Base-by-base conservation (phyloP, 1,139 yeast species). In the Kodamaea anthophila region DNA sequence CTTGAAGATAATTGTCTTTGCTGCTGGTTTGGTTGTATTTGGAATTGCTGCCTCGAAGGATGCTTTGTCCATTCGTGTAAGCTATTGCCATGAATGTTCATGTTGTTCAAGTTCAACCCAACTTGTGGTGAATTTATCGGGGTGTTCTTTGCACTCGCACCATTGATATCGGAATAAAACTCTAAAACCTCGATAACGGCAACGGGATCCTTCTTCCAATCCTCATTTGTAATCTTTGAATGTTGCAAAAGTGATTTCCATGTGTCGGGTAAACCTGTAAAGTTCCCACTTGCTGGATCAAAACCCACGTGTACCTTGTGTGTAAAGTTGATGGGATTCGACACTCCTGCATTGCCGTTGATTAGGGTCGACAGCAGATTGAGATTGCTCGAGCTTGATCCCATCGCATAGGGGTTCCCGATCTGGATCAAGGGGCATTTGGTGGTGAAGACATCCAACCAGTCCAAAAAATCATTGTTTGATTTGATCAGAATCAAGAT, bases 181-280 rank as follows among this genome's bases (percentile, higher is more conserved):
- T 86, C 94, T 49, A 93, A 73, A 2, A 88, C 98, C 49, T 91
- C 96, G 42, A 91, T 87, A 23, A 73, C 91, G 0, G 93, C 93
- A 16, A 78, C 83, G 1, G 93, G 88, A 46, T 82, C 86, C 45
- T 78, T 80, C 35, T 81, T 77, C 81, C 86, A 78, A 55, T 82
- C 93, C 45, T 81, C 91, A 41, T 79, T 80, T 4, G 91, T 81
- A 43, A 82, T 81, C 47, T 82, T 76, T 8, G 88, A 80, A 47
- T 80, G 86, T 45, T 81, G 81, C 31, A 82, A 65, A 41, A 82
- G 57, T 37, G 69, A 75, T 45, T 79, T 78, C 93, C 91, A 82
- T 34, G 82, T 78, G 15, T 83, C 84, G 0, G 91, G 91, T 47
- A 81, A 68, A 2, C 87, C 87, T 11, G 83, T 80, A 48, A 81